A percentile compares a stretch with the other conserved stretches of the same genome.
These are phyloP conservation scores for Bassia scoparia DNA, from an alignment of 148 eudicot genomes.

Conservation along the genomic window DNA sequence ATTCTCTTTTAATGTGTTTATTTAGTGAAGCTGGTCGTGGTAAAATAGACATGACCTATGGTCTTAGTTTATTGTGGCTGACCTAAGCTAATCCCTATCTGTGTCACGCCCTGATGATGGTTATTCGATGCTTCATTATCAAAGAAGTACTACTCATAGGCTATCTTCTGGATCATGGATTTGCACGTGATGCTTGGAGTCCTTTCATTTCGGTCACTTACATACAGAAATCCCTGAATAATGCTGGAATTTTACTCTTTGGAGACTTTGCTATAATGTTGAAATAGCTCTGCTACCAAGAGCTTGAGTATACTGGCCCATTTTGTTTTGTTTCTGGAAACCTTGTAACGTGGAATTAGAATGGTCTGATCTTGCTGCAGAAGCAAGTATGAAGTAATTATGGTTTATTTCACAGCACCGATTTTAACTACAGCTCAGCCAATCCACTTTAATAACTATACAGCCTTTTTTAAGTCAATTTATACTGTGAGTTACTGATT, in stretches of 20 bases:
- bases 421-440: background rate
- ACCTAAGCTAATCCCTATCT: background rate
- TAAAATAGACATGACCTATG: background rate
- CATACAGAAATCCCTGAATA: background rate
- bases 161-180: slow-evolving; percentile 7
- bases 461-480: background rate
- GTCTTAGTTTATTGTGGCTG: slow-evolving; percentile 3
- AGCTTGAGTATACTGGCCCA: background rate
- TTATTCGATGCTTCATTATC: background rate
- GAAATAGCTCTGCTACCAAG: background rate
- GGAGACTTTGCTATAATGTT: background rate
- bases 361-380: slow-evolving; percentile 2
- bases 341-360: background rate
- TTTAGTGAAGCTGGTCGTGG: background rate
- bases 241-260: background rate
- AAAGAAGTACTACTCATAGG: background rate
- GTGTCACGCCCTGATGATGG: background rate
- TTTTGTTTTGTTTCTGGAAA: background rate
- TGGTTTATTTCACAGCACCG: background rate
- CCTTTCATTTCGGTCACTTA: background rate
- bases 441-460: too few species aligned
- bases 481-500: background rate
- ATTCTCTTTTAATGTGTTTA: background rate
- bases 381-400: background rate
- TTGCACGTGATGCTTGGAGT: background rate